Base-by-base conservation (phyloP, 495 filamentous ascomycete species). In the Penicillium antarcticum region DNA sequence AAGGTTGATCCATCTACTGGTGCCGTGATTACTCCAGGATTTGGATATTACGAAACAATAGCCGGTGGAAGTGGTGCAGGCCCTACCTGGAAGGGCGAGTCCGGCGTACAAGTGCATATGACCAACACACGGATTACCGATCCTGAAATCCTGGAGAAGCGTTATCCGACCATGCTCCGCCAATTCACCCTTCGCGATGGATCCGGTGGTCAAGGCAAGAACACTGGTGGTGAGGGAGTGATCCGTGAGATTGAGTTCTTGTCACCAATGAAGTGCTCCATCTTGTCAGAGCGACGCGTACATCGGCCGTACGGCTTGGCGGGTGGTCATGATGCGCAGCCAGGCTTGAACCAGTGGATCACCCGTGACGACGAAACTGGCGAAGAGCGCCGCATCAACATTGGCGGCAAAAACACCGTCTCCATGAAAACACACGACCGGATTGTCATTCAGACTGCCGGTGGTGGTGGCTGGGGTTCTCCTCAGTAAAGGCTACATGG, bases 91-190 rank as follows among this genome's bases (percentile, higher is more conserved):
- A 80, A 89, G 46, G 94, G 94, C 38, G 91, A 91, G 7, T 86
- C 80, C 43, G 94, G 94, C 37, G 89, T 97, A 38, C 94, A 98
- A 64, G 87, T 85, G 17, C 92, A 97, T 69, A 98, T 97, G 92
- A 98, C 94, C n/a, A 98, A 98, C 67, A 98, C 94, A 5, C 84
- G 94, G 1, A 97, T 97, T 63, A 98, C 94, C 1, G 94, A 98
- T 70, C 79, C 89, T 0, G 94, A 98, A 58, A 84, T 97, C n/a
- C 92, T 98, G 58, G 94, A 98, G 69, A 80, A 92, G 2, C 80
- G 94, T 13, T 98, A 98, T 60, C 94, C 94, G 1, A 88, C 96
- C 2, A 61, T 97, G 12, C 76, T 97, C 16, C 79, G 88, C 0
- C 84, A 92, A 63, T 98, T 97, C 64, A 83, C 84, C 0, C 78